These are phyloP conservation scores for Eragrostis curvula DNA, from an alignment of 176 grass and related monocot species.

Conservation along the genomic window DNA sequence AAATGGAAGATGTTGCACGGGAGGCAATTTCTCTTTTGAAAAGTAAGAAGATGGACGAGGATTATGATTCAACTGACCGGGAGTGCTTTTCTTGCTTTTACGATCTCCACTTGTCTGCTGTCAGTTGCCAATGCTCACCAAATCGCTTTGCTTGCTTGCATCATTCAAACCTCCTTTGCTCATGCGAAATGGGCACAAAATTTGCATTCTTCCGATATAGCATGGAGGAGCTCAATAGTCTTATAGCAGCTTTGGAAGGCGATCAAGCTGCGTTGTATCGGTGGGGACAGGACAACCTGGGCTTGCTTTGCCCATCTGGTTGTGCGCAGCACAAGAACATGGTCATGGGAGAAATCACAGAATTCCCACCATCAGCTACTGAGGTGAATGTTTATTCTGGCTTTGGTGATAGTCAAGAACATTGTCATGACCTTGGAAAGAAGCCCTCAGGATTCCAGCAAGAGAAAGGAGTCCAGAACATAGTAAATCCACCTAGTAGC, in stretches of 20 bases:
- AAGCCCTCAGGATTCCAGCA: constrained; percentile 26
- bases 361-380: constrained; percentile 4
- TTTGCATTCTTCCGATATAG: constrained; percentile 54
- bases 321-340: constrained; percentile 37
- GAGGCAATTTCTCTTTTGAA: constrained; percentile 36
- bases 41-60: constrained; percentile 58
- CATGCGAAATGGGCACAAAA: constrained; percentile 67
- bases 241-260: constrained; percentile 81
- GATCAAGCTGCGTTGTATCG: constrained; percentile 45
- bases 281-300: constrained; percentile 46
- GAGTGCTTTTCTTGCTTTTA: constrained; percentile 95
- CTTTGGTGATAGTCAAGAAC: constrained; percentile 20
- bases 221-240: constrained; percentile 69
- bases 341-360: constrained; percentile 26
- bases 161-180: constrained; percentile 74
- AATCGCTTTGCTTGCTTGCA: constrained; percentile 73
- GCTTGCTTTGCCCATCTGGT: constrained; percentile 40
- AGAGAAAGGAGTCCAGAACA: constrained; percentile 28
- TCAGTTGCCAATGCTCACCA: constrained; percentile 75
- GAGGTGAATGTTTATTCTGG: constrained; percentile 26
- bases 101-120: constrained; percentile 88
- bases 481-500: constrained; percentile 31
- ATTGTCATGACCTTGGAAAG: constrained; percentile 35
- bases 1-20: constrained; percentile 64
- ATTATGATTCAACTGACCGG: constrained; percentile 78